These are phyloP conservation scores for Microbotryum silenes-acaulis DNA, from an alignment of 1,284 basidiomycete genomes.

Conservation along the genomic window DNA sequence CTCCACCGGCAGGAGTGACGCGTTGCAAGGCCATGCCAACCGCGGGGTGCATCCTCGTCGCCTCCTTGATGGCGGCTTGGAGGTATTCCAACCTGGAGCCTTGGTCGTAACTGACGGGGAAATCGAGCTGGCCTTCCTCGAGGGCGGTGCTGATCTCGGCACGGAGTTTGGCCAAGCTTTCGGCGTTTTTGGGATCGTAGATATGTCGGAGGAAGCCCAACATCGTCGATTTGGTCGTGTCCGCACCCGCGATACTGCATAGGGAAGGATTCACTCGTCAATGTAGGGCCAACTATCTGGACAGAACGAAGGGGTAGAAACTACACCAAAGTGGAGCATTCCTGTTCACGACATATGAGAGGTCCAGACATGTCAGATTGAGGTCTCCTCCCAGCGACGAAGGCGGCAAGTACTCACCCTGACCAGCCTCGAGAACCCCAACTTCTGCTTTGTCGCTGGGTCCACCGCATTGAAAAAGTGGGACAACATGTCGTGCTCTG, in stretches of 20 bases:
- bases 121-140: slow-evolving; percentile 27
- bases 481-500: slow-evolving; percentile 9
- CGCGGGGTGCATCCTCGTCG: slow-evolving; percentile 36
- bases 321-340: not conserved
- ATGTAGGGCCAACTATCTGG: not conserved
- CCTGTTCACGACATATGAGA: not conserved
- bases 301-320: not conserved
- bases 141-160: slow-evolving; percentile 34
- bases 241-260: slow-evolving; percentile 31
- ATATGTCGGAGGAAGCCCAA: slow-evolving; percentile 36
- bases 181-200: slow-evolving; percentile 27
- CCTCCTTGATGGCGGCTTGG: slow-evolving; percentile 38
- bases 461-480: slow-evolving; percentile 6
- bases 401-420: not conserved
- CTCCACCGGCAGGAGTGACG: slow-evolving; percentile 31
- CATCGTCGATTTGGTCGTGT: slow-evolving; percentile 36
- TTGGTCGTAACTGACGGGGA: slow-evolving; percentile 33
- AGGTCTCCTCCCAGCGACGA: not conserved
- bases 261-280: not conserved
- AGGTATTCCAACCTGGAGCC: slow-evolving; percentile 33
- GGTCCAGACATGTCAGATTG: not conserved
- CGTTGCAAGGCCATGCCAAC: slow-evolving; percentile 37
- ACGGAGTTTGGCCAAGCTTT: slow-evolving; percentile 31
- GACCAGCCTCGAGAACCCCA: too few relatives aligned
- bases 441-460: not conserved